These are phyloP conservation scores for Hymenoscyphus fructigenus DNA, from an alignment of 2,329 filamentous ascomycete genomes.

Conservation along the genomic window DNA sequence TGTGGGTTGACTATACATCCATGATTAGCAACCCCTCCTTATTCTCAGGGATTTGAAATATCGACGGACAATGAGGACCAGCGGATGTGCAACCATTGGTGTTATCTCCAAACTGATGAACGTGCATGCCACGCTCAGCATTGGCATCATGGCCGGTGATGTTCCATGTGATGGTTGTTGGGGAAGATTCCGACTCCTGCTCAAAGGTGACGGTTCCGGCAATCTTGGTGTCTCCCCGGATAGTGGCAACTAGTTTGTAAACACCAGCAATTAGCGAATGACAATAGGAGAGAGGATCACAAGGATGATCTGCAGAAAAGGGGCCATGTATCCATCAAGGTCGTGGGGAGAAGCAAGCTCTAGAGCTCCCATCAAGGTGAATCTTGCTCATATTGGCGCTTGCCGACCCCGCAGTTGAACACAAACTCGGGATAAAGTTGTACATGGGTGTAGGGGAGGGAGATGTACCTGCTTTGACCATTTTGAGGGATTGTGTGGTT, in stretches of 20 bases:
- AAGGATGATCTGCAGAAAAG: constrained; percentile 20
- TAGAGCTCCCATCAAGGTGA: constrained; percentile 23
- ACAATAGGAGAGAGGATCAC: neutral
- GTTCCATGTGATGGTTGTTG: constrained; percentile 88
- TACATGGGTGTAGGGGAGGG: constrained; percentile 12
- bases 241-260: constrained; percentile 71
- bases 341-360: constrained; percentile 28
- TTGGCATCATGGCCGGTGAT: constrained; percentile 91
- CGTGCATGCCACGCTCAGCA: constrained; percentile 96
- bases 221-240: constrained; percentile 98
- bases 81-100: constrained; percentile 99
- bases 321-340: constrained; percentile 46
- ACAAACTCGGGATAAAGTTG: constrained; percentile 4
- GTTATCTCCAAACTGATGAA: constrained; percentile 99
- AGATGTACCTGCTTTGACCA: constrained; percentile 93
- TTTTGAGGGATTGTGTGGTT: constrained; percentile 62
- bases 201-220: constrained; percentile 92
- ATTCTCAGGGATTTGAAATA: neutral
- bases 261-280: neutral
- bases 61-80: constrained; percentile 85
- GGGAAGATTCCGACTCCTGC: constrained; percentile 77
- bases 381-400: constrained; percentile 63
- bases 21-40: constrained; percentile 18
- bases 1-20: constrained; percentile 79
- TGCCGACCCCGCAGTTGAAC: constrained; percentile 35